Base-by-base conservation (phyloP, 768 basidiomycete genomes). In the Kwoniella europaea region DNA sequence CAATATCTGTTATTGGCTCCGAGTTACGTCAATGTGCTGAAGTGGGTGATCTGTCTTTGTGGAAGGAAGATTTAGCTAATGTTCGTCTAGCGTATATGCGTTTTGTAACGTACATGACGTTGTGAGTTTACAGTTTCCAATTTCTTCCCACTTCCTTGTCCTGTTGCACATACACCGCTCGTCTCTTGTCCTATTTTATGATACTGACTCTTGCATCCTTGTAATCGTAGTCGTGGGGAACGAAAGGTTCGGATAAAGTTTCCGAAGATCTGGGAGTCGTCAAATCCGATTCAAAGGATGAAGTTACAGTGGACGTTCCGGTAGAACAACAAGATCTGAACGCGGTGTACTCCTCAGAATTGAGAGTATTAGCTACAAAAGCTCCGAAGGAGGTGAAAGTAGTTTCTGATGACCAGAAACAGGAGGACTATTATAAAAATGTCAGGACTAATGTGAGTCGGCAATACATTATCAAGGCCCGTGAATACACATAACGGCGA, bases 201-300 rank as follows among this genome's bases (percentile, higher is more conserved):
- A 24, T 24, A 24, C 24, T 24, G 24, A 24, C 24, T 24, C 24
- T 24, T 24, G 24, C 24, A 24, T 24, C 24, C 24, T 24, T 24
- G 24, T 24, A 24, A 24, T 24, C 24, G 24, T 24, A 83, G 82
- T 93, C 92, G 4, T 95, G 94, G 94, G 94, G 94, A 46, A 98
- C 93, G 4, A 98, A 96, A 81, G 96, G 92, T 43, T 93, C 92
- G 84, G 94, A 94, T 86, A 94, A 90, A 79, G 88, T 91, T 55
- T 87, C 86, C 65, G 91, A 90, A 27, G 92, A 95, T 74, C 89
- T 98, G 6, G 97, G 96, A 56, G 90, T 90, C 5, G 91, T 95
- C 72, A 87, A 87, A 60, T 86, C 86, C 1, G 85, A 88, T 65
- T 84, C 90, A 69, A 90, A 90, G 79, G 91, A 91, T 74, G 90